Base-by-base conservation (phyloP, 768 basidiomycete genomes). In the Suillus variegatus region DNA sequence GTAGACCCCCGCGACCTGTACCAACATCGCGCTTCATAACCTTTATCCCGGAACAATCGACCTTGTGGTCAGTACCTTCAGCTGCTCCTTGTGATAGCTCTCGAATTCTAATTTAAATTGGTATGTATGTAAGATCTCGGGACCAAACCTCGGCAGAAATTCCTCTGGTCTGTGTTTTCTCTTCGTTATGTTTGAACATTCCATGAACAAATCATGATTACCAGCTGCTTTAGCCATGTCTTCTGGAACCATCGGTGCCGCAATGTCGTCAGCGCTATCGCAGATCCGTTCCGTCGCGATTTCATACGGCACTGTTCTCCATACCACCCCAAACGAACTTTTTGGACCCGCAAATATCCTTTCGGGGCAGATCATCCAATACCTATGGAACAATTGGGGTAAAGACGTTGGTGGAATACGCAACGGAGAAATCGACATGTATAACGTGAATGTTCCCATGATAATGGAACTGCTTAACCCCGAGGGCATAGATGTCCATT, bases 181-280 rank as follows among this genome's bases (percentile, higher is more conserved):
- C 49, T 60, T 32, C 49, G 13, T 6, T 38, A 12, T 16, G n/a
- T n/a, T 41, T 65, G 61, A 60, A 36, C 36, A 14, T 1, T 2
- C 40, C 22, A 18, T 8, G 4, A 60, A 55, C 70, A 69, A 57
- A 66, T 60, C 46, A 32, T 20, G 63, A 25, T 18, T 51, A 40
- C 51, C 73, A 88, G 92, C 93, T 44, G 95, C 95, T 1, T 94
- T 95, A 75, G 84, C 91, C 3, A 83, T 98, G 51, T 95, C 94
- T 1, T 95, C 93, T 36, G 96, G 96, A 2, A 98, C 96, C 2
- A 83, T 99, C 67, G 96, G 96, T 46, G 95, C 95, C 3, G 92
- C 96, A 18, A 81, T 98, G 75, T 92, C 92, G 35, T 89, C 90
- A 25, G 86, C 86, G 28, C 82, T 95, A 52, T 88, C 90, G 32